Conservation (phyloP, 2,329 filamentous ascomycete species). For the Ilyonectria sp. region DNA sequence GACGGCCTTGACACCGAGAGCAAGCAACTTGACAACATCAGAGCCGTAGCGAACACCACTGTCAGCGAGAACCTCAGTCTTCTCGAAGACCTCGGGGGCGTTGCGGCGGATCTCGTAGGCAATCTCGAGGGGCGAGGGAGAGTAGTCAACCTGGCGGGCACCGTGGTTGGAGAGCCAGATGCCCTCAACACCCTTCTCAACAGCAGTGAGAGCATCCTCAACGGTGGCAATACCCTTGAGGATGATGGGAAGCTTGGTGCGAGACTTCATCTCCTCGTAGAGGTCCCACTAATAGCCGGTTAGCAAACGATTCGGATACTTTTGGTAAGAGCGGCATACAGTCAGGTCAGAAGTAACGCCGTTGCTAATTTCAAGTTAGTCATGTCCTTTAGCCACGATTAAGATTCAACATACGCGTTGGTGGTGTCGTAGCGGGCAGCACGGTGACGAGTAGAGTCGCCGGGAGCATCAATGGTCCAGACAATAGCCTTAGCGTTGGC, state of each 20-base stretch:
- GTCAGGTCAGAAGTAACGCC: slow-evolving; percentile 42
- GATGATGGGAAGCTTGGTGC: slow-evolving; percentile 55
- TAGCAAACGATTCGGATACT: neutral
- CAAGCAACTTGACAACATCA: slow-evolving; percentile 58
- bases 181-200: slow-evolving; percentile 52
- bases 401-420: slow-evolving; percentile 33
- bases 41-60: slow-evolving; percentile 57
- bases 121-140: slow-evolving; percentile 45
- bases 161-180: slow-evolving; percentile 61
- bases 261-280: slow-evolving; percentile 49
- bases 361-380: slow-evolving; percentile 36
- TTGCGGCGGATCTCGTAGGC: slow-evolving; percentile 54
- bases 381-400: too few species aligned
- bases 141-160: slow-evolving; percentile 57
- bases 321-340: slow-evolving; percentile 15
- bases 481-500: slow-evolving; percentile 56
- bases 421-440: slow-evolving; percentile 47
- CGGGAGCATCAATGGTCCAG: slow-evolving; percentile 54
- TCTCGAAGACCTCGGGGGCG: slow-evolving; percentile 54
- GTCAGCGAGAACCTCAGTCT: slow-evolving; percentile 56
- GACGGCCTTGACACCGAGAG: slow-evolving; percentile 57
- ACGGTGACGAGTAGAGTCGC: slow-evolving; percentile 42
- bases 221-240: slow-evolving; percentile 57
- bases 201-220: slow-evolving; percentile 54
- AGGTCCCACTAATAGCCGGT: slow-evolving; percentile 41